These are phyloP conservation scores for Wallacemonas sp. DNA, from an alignment of 208 protist genomes.

Conservation along the genomic window DNA sequence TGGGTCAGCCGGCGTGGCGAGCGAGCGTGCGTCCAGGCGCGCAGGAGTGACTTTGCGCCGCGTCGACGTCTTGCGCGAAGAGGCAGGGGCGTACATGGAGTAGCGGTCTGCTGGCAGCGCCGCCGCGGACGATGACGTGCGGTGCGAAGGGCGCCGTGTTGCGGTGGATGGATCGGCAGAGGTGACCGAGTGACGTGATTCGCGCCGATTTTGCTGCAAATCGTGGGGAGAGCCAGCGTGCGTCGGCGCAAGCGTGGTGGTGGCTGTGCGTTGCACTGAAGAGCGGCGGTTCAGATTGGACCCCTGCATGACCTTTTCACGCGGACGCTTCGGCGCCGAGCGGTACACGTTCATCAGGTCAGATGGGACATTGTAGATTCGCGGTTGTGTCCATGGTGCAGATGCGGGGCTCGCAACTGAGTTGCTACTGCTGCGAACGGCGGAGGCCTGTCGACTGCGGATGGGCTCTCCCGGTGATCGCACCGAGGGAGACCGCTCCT, in stretches of 20 bases:
- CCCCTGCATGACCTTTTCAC: not conserved
- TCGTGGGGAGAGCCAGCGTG: not conserved
- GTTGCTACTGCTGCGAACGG: too few relatives aligned
- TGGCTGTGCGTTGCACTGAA: slow-evolving; percentile 7
- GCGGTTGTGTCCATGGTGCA: not conserved
- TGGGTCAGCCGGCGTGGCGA: not conserved
- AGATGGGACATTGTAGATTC: slow-evolving; percentile 1
- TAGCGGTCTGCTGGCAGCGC: slow-evolving; percentile 15
- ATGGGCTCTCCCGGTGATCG: too few relatives aligned
- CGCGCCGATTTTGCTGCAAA: too few relatives aligned
- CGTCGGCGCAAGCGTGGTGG: not conserved
- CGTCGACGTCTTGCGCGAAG: not conserved
- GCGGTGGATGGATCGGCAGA: too few relatives aligned
- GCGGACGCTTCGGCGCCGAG: slow-evolving; percentile 5
- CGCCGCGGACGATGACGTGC: not conserved
- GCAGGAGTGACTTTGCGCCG: not conserved
- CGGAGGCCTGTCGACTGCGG: too few relatives aligned
- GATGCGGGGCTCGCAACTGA: too few relatives aligned
- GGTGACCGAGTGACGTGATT: too few relatives aligned
- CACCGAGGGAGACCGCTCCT: not conserved
- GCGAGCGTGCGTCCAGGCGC: slow-evolving; percentile 7
- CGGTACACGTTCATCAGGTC: slow-evolving; percentile 12
- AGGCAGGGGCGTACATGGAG: slow-evolving; percentile 30
- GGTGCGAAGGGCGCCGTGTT: not conserved
- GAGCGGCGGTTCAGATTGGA: not conserved